These are phyloP conservation scores for Bipolaris gigantea DNA, from an alignment of 2,329 filamentous ascomycete species.

Conservation along the genomic window DNA sequence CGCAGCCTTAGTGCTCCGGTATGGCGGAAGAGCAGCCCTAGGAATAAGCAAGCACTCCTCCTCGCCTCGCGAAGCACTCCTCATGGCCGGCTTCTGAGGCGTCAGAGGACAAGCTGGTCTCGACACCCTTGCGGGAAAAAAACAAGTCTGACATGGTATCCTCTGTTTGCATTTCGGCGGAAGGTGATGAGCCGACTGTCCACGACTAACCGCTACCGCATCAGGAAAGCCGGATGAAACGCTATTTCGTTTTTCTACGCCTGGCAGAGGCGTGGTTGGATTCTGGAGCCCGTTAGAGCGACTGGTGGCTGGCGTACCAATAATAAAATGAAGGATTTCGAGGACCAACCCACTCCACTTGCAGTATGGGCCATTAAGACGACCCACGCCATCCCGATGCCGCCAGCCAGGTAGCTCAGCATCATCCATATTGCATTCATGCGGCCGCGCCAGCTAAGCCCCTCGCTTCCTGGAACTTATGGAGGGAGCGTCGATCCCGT, in stretches of 20 bases:
- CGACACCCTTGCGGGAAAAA: background rate
- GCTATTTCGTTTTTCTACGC: conserved; percentile 11
- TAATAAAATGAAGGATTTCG: conserved; percentile 25
- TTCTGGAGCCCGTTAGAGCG: conserved; percentile 5
- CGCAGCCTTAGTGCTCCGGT: conserved; percentile 1
- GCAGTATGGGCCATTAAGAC: conserved; percentile 25
- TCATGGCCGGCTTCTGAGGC: conserved; percentile 20
- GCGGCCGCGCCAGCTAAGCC: conserved; percentile 24
- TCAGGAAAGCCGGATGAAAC: background rate
- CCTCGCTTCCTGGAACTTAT: conserved; percentile 23
- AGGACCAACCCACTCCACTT: conserved; percentile 23
- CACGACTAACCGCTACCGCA: background rate
- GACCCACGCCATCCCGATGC: conserved; percentile 31
- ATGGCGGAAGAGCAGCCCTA: conserved; percentile 11
- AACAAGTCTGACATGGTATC: background rate
- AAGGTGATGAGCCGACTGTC: background rate
- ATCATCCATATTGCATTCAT: conserved; percentile 17
- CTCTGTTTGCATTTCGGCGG: too few relatives aligned
- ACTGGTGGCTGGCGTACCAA: conserved; percentile 34
- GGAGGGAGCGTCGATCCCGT: conserved; percentile 30
- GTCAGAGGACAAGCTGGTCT: background rate
- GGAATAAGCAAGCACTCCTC: conserved; percentile 15
- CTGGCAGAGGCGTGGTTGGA: conserved; percentile 16
- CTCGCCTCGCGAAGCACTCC: background rate
- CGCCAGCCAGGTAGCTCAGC: conserved; percentile 23